Evolutionary conservation across 345 rosid genomes (phyloP).

Genomic region (Zanthoxylum bungeanum): DNA sequence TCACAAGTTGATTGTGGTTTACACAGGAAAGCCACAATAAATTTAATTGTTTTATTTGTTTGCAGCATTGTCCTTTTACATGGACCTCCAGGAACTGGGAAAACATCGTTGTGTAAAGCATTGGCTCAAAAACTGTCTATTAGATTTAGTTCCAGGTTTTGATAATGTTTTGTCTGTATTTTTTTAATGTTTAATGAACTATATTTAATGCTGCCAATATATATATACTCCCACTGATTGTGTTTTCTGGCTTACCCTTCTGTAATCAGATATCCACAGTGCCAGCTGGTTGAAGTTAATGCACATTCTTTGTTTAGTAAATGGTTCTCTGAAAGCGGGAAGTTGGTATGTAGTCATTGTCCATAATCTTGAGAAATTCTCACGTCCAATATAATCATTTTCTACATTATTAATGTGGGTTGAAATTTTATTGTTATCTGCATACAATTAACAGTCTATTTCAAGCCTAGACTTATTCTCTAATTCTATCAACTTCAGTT

Average conservation of each 20-base stretch:
- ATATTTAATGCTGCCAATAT: background rate
- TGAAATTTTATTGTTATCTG: background rate
- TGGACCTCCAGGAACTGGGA: conserved; percentile 99
- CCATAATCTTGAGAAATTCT: background rate
- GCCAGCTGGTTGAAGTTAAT: conserved; percentile 96
- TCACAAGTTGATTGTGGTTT: background rate
- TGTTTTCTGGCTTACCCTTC: conserved; percentile 14
- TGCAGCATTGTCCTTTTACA: conserved; percentile 91
- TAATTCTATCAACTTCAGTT: background rate
- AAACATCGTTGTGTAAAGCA: conserved; percentile 95
- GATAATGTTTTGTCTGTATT: background rate
- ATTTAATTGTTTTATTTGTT: conserved; percentile 2
- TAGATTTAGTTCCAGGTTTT: conserved; percentile 76
- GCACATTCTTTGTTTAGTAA: conserved; percentile 98
- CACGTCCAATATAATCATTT: background rate
- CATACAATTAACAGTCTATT: background rate
- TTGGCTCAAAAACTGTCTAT: conserved; percentile 94
- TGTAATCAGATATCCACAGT: conserved; percentile 71
- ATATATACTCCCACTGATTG: background rate
- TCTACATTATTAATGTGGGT: background rate
- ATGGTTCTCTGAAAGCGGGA: conserved; percentile 99
- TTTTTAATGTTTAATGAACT: background rate
- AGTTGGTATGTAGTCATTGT: conserved; percentile 58
- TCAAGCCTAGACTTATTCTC: background rate
- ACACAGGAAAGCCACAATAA: background rate